Evolutionary conservation across 108 stramenopile genomes (phyloP).

Genomic region (Thalassiosira profunda): DNA sequence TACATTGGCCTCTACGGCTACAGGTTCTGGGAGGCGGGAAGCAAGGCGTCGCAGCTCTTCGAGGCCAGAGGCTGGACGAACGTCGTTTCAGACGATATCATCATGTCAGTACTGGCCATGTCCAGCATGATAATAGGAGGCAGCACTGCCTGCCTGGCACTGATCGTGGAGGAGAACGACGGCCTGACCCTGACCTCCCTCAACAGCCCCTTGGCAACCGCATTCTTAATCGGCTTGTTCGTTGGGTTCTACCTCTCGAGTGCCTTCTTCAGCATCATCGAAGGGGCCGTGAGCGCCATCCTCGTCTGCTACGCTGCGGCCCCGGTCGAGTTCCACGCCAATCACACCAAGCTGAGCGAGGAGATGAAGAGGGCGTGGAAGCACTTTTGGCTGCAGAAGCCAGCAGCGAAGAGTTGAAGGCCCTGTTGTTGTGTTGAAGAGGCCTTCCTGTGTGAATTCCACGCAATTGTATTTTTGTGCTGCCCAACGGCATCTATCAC

Average conservation of each 20-base stretch:
- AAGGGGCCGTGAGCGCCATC: conserved; percentile 83
- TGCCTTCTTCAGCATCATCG: conserved; percentile 68
- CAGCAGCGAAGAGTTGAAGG: too few relatives aligned
- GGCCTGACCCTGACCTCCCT: conserved; percentile 66
- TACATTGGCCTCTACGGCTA: conserved; percentile 85
- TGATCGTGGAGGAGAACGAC: conserved; percentile 79
- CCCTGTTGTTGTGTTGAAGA: too few relatives aligned
- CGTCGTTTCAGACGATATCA: conserved; percentile 76
- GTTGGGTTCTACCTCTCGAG: conserved; percentile 61
- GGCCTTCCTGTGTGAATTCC: too few relatives aligned
- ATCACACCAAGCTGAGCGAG: conserved; percentile 61
- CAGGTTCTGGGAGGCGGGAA: conserved; percentile 71
- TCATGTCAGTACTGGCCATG: conserved; percentile 59
- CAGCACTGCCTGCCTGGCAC: conserved; percentile 52
- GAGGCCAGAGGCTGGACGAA: conserved; percentile 73
- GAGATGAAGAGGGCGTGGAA: conserved; percentile 66
- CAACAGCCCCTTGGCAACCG: conserved; percentile 63
- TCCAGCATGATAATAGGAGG: conserved; percentile 52
- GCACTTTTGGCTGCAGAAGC: conserved; percentile 41
- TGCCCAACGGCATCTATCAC: not conserved
- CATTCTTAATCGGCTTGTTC: conserved; percentile 70
- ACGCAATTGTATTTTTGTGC: conserved; percentile 1
- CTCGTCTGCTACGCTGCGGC: conserved; percentile 87
- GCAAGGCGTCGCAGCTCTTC: conserved; percentile 74
- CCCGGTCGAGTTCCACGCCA: conserved; percentile 64